Conservation (phyloP, 1,139 yeast genomes). For the Magnusiomyces sp. region DNA sequence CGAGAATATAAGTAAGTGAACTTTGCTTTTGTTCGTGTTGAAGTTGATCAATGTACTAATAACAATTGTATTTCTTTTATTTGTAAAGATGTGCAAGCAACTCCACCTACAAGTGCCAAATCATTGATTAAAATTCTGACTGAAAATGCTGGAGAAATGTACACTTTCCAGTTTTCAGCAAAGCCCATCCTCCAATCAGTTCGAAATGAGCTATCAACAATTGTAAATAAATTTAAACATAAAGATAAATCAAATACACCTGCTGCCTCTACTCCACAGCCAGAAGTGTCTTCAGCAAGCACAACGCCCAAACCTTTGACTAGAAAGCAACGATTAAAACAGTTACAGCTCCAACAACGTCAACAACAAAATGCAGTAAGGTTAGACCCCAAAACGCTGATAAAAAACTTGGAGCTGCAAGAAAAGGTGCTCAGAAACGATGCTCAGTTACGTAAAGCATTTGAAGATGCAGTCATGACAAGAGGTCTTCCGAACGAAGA, state of each 20-base stretch:
- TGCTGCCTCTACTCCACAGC: not conserved
- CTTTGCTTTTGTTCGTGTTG: no score
- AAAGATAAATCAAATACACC: not conserved
- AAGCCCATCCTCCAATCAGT: slow-evolving; percentile 1
- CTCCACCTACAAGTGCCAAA: slow-evolving; percentile 35
- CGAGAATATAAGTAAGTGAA: slow-evolving; percentile 13
- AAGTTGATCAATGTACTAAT: not conserved
- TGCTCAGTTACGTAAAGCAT: slow-evolving; percentile 59
- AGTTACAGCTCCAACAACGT: slow-evolving; percentile 35
- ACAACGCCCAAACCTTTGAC: not conserved
- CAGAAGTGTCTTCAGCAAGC: not conserved
- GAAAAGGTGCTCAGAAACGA: slow-evolving; percentile 68
- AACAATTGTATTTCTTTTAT: not conserved
- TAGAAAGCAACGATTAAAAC: slow-evolving; percentile 32
- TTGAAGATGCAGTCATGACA: slow-evolving; percentile 81
- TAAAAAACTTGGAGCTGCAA: slow-evolving; percentile 68
- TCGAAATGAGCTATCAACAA: not conserved
- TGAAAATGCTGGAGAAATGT: slow-evolving; percentile 8
- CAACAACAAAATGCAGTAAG: slow-evolving; percentile 18
- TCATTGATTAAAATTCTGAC: slow-evolving; percentile 1
- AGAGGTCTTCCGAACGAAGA: slow-evolving; percentile 69
- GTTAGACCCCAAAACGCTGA: slow-evolving; percentile 41
- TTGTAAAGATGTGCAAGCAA: slow-evolving; percentile 54
- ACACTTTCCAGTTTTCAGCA: slow-evolving; percentile 14
- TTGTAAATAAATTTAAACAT: not conserved